phyloP scores from a whole-genome alignment of 2,329 filamentous ascomycete species.

The Paracorniculantispora psalliotae region DNA sequence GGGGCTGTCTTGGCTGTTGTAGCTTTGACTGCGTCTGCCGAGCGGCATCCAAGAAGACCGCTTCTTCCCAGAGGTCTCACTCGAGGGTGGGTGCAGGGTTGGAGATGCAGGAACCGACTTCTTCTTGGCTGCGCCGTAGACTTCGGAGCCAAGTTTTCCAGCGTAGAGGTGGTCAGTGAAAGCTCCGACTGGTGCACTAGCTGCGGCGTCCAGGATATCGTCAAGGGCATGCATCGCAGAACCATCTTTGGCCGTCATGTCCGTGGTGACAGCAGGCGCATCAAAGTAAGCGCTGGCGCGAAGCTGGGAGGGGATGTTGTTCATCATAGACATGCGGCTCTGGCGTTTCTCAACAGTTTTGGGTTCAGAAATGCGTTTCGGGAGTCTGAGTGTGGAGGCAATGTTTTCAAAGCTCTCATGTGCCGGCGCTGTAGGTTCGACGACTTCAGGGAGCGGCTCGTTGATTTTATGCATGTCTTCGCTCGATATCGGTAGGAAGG shows the following conservation, averaged over 20 bases:
- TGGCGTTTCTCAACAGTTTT: slow-evolving; percentile 28
- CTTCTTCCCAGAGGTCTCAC: slow-evolving; percentile 36
- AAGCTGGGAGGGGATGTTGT: slow-evolving; percentile 69
- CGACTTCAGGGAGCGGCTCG: background rate
- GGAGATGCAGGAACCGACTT: slow-evolving; percentile 29
- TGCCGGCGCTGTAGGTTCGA: background rate
- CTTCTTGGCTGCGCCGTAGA: slow-evolving; percentile 61
- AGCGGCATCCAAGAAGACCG: slow-evolving; percentile 46
- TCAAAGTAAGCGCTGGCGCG: slow-evolving; percentile 93
- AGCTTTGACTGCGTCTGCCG: slow-evolving; percentile 33
- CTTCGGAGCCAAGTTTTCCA: slow-evolving; percentile 67
- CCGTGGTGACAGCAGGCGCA: slow-evolving; percentile 47
- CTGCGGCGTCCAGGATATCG: slow-evolving; percentile 85
- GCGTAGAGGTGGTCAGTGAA: slow-evolving; percentile 87
- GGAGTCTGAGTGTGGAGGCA: slow-evolving; percentile 25
- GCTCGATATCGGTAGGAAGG: slow-evolving; percentile 9
- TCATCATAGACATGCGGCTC: slow-evolving; percentile 25
- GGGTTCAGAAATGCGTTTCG: slow-evolving; percentile 29
- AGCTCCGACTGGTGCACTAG: slow-evolving; percentile 78
- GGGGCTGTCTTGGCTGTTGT: slow-evolving; percentile 25
- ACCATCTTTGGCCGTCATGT: slow-evolving; percentile 61
- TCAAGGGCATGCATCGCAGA: slow-evolving; percentile 88
- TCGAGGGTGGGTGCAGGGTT: slow-evolving; percentile 20
- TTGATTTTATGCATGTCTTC: slow-evolving; percentile 10
- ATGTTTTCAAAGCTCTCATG: slow-evolving; percentile 10